Evolutionary conservation across 2,329 filamentous ascomycete genomes (phyloP), one percentile per base, ranked within the genome.

Genomic region (Pyricularia sp.): DNA sequence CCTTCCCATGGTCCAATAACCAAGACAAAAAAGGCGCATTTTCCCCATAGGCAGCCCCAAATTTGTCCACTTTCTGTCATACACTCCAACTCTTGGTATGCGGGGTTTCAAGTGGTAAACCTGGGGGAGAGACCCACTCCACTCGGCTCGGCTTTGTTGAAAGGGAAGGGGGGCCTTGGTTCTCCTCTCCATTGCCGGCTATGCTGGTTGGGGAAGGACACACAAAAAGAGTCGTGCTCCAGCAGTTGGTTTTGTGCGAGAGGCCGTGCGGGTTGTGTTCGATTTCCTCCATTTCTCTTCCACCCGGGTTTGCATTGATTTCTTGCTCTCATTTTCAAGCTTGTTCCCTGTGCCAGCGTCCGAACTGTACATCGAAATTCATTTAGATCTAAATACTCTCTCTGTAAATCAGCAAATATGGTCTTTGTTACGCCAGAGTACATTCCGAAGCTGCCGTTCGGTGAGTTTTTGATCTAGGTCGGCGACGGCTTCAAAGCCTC

Each of bases 341-440:
- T n/a, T 55, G 17, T 55, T 9, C 12, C 33, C 33, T 42, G 11
- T 33, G 33, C 33, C 33, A 42, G 12, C 14, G 33, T 42, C 12
- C 14, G 33, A 17, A 17, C 12, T 42, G 33, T 42, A 42, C 14
- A 42, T 42, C 33, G n/a, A 5, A 42, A 17, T 6, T 2, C n/a
- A n/a, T 55, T 20, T 55, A 55, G 42, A 55, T n/a, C n/a, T n/a
- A n/a, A n/a, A n/a, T n/a, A n/a, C n/a, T n/a, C n/a, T n/a, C n/a
- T 12, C 42, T 55, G 20, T 55, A 9, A 20, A 64, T 28, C 61
- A 64, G 64, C 11, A 25, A 75, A 72, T n/a, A 85, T 85, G 83
- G 81, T 84, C 66, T 92, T 92, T 77, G 77, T 81, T 67, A 81
- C 89, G 69, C 88, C 89, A 10, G 77, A 84, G 73, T 90, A 86